Base-by-base conservation (phyloP, 768 basidiomycete species). In the Rhizopogon vulgaris region DNA sequence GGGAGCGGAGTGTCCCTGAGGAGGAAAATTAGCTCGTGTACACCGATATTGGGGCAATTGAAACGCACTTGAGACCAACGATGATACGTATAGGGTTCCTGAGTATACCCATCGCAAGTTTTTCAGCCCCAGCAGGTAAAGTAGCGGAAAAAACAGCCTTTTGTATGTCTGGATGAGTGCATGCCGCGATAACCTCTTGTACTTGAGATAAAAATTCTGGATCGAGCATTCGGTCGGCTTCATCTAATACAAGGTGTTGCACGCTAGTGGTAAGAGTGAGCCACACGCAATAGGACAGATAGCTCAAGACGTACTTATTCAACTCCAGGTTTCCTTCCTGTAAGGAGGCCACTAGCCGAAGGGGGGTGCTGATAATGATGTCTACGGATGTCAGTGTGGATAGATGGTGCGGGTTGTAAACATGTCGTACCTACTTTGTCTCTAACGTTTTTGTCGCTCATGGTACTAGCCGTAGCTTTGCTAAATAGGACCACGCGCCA, bases 131-230 rank as follows among this genome's bases (percentile, higher is more conserved):
- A 10, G 90, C 84, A 15, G 95, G 95, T 40, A 99, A 80, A 0
- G 96, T 99, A 1, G 96, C 96, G 59, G 91, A 94, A 67, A 98
- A 93, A 17, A 97, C 84, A 2, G 88, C 87, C 60, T 93, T 96
- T 64, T 91, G 91, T 1, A 94, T 56, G 2, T 72, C 67, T 3
- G 80, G 65, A 63, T 85, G 74, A 0, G 81, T 81, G 60, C 93
- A 96, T 15, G 87, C 80, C 2, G 79, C 79, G 11, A 94, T 69
- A 48, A 98, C 84, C 67, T 94, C 95, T 71, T 93, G 79, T 2
- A 92, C 80, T 72, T 98, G 95, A 9, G 80, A 72, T 50, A 92
- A 71, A 68, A 99, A 99, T 61, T 95, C 94, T 6, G 79, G 58
- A 58, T 97, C 94, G 22, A 98, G 74, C 62, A 99, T 81, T 28